Conservation (phyloP, 352 stramenopile genomes). For the Pythium brachiatum region DNA sequence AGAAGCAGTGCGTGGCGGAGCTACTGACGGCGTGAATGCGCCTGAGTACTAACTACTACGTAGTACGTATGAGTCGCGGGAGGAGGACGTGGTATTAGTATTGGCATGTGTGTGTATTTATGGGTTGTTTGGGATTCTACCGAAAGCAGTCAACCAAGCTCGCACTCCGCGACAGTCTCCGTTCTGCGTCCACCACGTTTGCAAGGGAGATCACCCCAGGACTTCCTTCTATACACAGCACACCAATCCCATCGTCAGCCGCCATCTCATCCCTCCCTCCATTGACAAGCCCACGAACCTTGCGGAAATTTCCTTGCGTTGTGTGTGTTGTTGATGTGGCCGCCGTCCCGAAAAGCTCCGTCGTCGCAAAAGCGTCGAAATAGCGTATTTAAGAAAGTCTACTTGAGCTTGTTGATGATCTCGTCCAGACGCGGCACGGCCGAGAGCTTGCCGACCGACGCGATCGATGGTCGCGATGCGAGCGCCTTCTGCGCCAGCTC, state of each 20-base stretch:
- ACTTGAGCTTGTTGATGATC: constrained; percentile 76
- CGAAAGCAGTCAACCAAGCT: not conserved
- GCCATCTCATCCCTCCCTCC: too few relatives aligned
- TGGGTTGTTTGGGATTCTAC: constrained; percentile 1
- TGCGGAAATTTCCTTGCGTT: not conserved
- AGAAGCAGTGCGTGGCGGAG: constrained; percentile 11
- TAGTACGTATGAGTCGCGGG: too few relatives aligned
- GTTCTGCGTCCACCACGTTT: not conserved
- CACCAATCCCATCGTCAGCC: too few relatives aligned
- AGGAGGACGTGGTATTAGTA: not conserved
- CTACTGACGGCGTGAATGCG: constrained; percentile 11
- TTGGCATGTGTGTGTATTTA: constrained; percentile 2
- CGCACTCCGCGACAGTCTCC: not conserved
- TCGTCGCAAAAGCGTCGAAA: not conserved
- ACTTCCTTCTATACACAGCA: not conserved
- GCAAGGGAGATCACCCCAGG: not conserved
- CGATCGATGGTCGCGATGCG: constrained; percentile 67
- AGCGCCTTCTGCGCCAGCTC: constrained; percentile 75
- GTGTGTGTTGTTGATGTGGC: not conserved
- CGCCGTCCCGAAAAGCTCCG: not conserved
- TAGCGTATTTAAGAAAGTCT: constrained; percentile 31
- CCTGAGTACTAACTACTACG: not conserved
- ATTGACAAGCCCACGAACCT: not conserved
- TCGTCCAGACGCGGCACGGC: constrained; percentile 70
- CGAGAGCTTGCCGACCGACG: constrained; percentile 71